Percentiles rank a stretch among this genome's conserved stretches.
phyloP scores from a whole-genome alignment of 1,139 yeast species.

The Geotrichum histeridarum region DNA sequence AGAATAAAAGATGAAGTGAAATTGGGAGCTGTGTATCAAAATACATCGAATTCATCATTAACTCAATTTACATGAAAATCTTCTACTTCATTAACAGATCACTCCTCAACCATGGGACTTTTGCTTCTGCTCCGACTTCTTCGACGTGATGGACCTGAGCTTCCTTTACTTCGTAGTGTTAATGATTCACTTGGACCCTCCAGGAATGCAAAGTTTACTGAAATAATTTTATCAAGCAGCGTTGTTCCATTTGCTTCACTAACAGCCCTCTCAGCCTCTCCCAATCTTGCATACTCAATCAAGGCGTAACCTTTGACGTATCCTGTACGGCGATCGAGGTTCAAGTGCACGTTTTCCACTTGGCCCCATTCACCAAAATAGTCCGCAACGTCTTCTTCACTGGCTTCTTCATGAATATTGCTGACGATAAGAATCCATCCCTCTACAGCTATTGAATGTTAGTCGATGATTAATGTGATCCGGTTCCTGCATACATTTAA shows the following conservation, averaged over 20 bases:
- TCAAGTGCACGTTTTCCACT: slow-evolving; percentile 40
- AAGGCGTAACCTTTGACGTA: slow-evolving; percentile 45
- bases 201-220: slow-evolving; percentile 42
- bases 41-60: not conserved
- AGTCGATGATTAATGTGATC: too few relatives aligned
- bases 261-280: slow-evolving; percentile 40
- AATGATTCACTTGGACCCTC: slow-evolving; percentile 22
- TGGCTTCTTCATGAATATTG: slow-evolving; percentile 44
- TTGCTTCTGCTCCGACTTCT: slow-evolving; percentile 18
- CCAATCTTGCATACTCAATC: slow-evolving; percentile 36
- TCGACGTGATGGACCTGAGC: not conserved
- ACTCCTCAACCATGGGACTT: slow-evolving; percentile 2
- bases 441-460: slow-evolving; percentile 34
- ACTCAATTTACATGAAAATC: not conserved
- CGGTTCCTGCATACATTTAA: too few relatives aligned
- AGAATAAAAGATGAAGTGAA: not conserved
- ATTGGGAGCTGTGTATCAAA: not conserved
- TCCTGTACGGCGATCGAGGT: slow-evolving; percentile 44
- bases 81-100: too few relatives aligned
- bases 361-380: slow-evolving; percentile 42
- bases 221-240: slow-evolving; percentile 35
- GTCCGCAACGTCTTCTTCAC: slow-evolving; percentile 45
- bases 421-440: slow-evolving; percentile 44
- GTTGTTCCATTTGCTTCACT: slow-evolving; percentile 34
- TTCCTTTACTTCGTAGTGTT: not conserved